A percentile compares a stretch with the other conserved stretches of the same genome.
phyloP scores from a whole-genome alignment of 352 stramenopile species.

The Phytophthora capsici region DNA sequence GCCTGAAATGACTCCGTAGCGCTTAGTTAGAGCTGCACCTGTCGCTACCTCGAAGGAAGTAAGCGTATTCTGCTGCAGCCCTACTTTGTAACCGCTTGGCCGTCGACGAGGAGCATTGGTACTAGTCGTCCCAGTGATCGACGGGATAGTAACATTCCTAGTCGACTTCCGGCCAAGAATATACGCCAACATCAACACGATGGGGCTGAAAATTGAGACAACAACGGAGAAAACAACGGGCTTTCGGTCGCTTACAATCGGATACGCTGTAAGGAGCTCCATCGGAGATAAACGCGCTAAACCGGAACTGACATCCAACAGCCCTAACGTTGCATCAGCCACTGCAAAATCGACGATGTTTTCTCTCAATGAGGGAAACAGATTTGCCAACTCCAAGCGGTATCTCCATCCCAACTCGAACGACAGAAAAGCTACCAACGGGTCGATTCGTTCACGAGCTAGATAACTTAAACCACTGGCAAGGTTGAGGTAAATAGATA shows the following conservation, averaged over 20 bases:
- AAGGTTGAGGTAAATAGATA: constrained; percentile 28
- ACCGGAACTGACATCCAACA: too few species aligned
- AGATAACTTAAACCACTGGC: constrained; percentile 15
- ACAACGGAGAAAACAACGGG: too few species aligned
- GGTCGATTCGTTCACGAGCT: constrained; percentile 32
- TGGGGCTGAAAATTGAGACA: too few species aligned
- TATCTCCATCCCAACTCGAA: constrained; percentile 16
- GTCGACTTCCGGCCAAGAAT: too few species aligned
- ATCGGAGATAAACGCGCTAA: too few species aligned
- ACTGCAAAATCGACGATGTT: constrained; percentile 4
- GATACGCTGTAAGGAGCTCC: too few species aligned
- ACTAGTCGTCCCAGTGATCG: constrained; percentile 5
- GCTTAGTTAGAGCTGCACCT: constrained; percentile 27
- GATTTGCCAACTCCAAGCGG: too few species aligned
- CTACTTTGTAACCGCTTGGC: not conserved
- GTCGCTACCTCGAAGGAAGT: constrained; percentile 42
- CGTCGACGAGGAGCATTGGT: too few species aligned
- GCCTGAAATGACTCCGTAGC: constrained; percentile 41
- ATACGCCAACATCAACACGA: too few species aligned
- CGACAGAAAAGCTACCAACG: constrained; percentile 15
- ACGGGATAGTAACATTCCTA: not conserved
- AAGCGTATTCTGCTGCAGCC: constrained; percentile 9
- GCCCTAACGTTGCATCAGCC: not conserved
- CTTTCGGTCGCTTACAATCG: too few species aligned
- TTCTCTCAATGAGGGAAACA: constrained; percentile 6